Conservation (phyloP, 2,329 filamentous ascomycete genomes). For the Apiospora marii region DNA sequence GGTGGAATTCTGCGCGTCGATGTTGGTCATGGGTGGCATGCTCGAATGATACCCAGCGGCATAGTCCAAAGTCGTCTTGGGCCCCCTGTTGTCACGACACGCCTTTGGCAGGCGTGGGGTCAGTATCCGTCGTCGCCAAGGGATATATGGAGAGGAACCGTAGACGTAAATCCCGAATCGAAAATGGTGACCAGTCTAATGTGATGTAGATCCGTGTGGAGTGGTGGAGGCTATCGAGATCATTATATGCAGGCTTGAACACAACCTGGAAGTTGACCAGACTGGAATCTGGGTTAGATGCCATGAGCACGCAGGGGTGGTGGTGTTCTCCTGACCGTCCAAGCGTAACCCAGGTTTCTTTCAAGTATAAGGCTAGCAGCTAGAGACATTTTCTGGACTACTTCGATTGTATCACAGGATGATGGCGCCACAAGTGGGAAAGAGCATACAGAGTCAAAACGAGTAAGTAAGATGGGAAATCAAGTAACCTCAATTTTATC, state of each 20-base stretch:
- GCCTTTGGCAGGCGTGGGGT: not conserved
- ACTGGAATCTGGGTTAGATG: not conserved
- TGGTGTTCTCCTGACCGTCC: not conserved
- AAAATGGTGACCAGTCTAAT: not conserved
- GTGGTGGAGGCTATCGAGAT: not conserved
- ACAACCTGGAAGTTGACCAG: not conserved
- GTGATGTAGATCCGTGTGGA: not conserved
- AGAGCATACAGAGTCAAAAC: not conserved
- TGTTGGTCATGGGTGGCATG: not conserved
- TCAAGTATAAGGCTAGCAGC: not conserved
- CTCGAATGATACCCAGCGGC: not conserved
- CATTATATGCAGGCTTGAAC: not conserved
- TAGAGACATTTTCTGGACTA: not conserved
- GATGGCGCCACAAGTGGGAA: not conserved
- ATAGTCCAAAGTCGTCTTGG: not conserved
- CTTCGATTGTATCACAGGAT: not conserved
- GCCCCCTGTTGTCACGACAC: not conserved
- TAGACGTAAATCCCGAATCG: not conserved
- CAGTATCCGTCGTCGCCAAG: not conserved
- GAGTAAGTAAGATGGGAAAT: not conserved
- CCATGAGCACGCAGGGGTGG: not conserved
- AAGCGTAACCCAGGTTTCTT: not conserved
- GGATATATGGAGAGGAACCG: not conserved
- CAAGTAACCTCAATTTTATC: conserved; percentile 17
- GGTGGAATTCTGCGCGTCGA: not conserved